A percentile compares a stretch with the other conserved stretches of the same genome.
Conservation (phyloP, 306 rosid species). For the Cucurbita argyrosperma region DNA sequence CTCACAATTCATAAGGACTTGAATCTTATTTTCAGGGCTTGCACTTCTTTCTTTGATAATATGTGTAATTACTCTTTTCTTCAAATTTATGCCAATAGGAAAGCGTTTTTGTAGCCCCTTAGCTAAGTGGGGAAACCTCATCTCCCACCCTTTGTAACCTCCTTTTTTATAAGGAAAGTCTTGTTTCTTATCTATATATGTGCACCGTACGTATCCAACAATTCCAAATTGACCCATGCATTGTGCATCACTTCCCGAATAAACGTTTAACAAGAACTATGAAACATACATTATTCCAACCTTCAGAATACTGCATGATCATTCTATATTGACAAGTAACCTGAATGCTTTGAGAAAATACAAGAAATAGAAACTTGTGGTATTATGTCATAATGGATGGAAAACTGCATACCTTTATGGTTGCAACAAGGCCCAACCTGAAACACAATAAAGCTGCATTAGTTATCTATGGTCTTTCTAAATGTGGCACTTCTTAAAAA, state of each 20-base stretch:
- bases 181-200: not conserved
- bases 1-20: not conserved
- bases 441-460: slow-evolving; percentile 23
- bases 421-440: slow-evolving; percentile 98
- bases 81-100: not conserved
- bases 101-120: not conserved
- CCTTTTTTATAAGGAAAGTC: not conserved
- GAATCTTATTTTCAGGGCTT: not conserved
- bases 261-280: not conserved
- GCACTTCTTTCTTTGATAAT: not conserved
- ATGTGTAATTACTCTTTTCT: not conserved
- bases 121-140: not conserved
- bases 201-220: not conserved
- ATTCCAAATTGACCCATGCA: not conserved
- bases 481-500: not conserved
- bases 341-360: not conserved
- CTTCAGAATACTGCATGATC: not conserved
- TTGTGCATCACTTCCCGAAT: not conserved
- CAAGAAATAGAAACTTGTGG: not conserved
- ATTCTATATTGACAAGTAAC: not conserved
- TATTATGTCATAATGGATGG: slow-evolving; percentile 5
- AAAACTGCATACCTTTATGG: slow-evolving; percentile 61
- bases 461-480: slow-evolving; percentile 8
- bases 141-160: not conserved
- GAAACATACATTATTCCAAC: not conserved